Evolutionary conservation across 1,284 basidiomycete species (phyloP), one percentile per base, ranked within the genome.

Genomic region (Boletus sp.): DNA sequence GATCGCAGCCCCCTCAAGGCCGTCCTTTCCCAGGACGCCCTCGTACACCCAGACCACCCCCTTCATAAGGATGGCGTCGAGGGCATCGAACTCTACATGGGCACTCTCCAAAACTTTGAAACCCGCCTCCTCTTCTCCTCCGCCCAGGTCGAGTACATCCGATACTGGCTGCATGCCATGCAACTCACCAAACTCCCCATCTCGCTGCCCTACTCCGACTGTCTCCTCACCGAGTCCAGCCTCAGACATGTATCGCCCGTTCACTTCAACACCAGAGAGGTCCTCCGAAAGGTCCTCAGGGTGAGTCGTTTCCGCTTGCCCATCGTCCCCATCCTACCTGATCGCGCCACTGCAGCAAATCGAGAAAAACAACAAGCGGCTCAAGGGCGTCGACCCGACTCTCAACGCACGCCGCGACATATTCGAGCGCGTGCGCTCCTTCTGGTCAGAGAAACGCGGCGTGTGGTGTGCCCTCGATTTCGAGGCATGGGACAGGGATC

Each of bases 81-180:
- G 12, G 88, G 88, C 3, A 71, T 84, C 16, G 79, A 83, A 56
- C 69, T 93, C 49, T 88, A 76, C 66, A 74, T 87, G 50, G 88
- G 90, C 89, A 85, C 78, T 0, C 74, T 88, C 46, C 69, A 72
- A 41, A 80, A 75, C 48, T 83, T 85, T 57, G 78, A 85, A 66
- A 75, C 80, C 2, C 78, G 85, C 12, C 74, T 93, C 12, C 70
- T 91, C 44, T 88, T 91, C 61, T 86, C 87, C 8, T 87, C 87
- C 10, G 79, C 78, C 7, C 92, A 94, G 69, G 72, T 94, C 50
- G 86, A 92, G 64, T 94, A 92, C 64, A 64, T 88, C 14, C 77
- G 88, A 45, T 91, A 93, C 65, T 94, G 87, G 80, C 76, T 94
- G 38, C 78, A 88, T 59, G 78, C 81, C 0, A 82, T 84, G 75